phyloP scores from a whole-genome alignment of 345 rosid species.

The Hypericum perforatum region DNA sequence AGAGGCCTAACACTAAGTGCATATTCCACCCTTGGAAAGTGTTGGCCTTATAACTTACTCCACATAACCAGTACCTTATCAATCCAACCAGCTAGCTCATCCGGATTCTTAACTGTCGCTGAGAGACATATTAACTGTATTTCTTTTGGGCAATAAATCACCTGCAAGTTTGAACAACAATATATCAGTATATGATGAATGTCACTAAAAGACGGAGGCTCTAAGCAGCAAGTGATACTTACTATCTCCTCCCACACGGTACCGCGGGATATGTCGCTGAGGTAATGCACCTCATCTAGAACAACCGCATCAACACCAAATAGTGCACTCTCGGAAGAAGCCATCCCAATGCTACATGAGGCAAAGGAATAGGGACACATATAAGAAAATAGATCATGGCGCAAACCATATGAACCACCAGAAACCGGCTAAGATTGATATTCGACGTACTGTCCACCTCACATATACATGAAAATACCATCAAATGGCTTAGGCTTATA shows the following conservation, averaged over 20 bases:
- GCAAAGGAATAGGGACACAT: not conserved
- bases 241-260: slow-evolving; percentile 98
- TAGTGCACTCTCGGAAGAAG: slow-evolving; percentile 74
- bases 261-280: slow-evolving; percentile 88
- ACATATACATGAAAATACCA: no score
- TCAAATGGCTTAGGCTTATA: no score
- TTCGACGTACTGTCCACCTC: no score
- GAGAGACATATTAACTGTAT: slow-evolving; percentile 87
- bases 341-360: slow-evolving; percentile 74
- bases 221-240: slow-evolving; percentile 19
- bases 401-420: no score
- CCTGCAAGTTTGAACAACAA: slow-evolving; percentile 30
- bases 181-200: not conserved
- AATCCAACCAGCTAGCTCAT: slow-evolving; percentile 96
- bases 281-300: slow-evolving; percentile 96
- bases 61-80: slow-evolving; percentile 42
- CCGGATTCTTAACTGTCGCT: slow-evolving; percentile 93
- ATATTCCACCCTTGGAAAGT: not conserved
- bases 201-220: not conserved
- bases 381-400: no score
- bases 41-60: not conserved
- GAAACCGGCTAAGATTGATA: no score
- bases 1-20: not conserved
- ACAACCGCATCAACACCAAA: slow-evolving; percentile 83
- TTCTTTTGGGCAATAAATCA: slow-evolving; percentile 85